Base-by-base conservation (phyloP, 495 filamentous ascomycete species). In the Lepraria neglecta region DNA sequence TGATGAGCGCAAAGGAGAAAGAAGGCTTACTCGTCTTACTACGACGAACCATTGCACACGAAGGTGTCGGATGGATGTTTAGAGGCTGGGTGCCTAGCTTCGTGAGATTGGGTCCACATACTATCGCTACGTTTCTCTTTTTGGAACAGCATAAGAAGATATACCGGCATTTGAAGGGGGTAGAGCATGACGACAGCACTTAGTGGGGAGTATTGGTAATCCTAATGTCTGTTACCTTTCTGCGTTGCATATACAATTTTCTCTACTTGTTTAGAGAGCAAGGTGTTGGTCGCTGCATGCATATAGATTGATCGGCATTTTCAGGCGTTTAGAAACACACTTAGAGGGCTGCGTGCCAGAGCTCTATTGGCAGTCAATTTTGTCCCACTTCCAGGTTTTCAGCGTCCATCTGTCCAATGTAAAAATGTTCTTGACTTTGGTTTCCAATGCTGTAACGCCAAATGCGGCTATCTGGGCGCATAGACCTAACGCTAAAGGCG, bases 51-150 rank as follows among this genome's bases (percentile, higher is more conserved):
- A 86, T 84, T 63, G 82, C 79, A 64, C 80, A 83, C 57, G 92
- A 98, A 71, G 92, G 92, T 31, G 71, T 89, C 50, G 72, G 77
- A 1, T 98, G 94, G 94, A 89, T 91, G 82, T 97, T 97, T 74
- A 86, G 87, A 69, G 94, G 94, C n/a, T 98, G 94, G 94, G 87
- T 96, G 48, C 94, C 94, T 11, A 94, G 90, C 68, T 98, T 98
- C 71, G 84, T 96, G 60, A 80, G 94, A n/a, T 69, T 98, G 60
- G 95, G 87, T 28, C 87, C 87, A 46, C 94, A 98, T 78, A 98
- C 94, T 3, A 90, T 97, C 69, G 86, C 88, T 61, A 97, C 95
- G 11, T 97, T 98, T 67, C 70, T 98, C 63, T 97, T 97, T 74
- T 76, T 98, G 68, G 94, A 98, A 72, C 87, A 95, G 61, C 80